These are phyloP conservation scores for Zea mays DNA, from an alignment of 176 grass and related monocot genomes.

Conservation along the genomic window Zm-B73-REFERENCE-NAM-5.0 NC_050105.1:90491001-90491500, in stretches of 20 bases:
- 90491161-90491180: slow-evolving; percentile 18
- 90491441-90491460: slow-evolving; percentile 6
- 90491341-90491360: slow-evolving; percentile 68
- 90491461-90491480: slow-evolving; percentile 28
- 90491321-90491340: slow-evolving; percentile 91
- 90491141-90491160: slow-evolving; percentile 1
- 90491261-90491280: slow-evolving; percentile 30
- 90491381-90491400: slow-evolving; percentile 49
- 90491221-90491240: slow-evolving; percentile 9
- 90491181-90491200: slow-evolving; percentile 2
- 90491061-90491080: background rate
- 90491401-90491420: slow-evolving; percentile 21
- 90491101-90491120: background rate
- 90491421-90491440: slow-evolving; percentile 27
- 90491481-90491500: slow-evolving; percentile 62
- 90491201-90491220: background rate
- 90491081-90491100: slow-evolving; percentile 15
- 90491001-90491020: slow-evolving; percentile 22
- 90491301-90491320: slow-evolving; percentile 89
- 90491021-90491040: background rate
- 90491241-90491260: slow-evolving; percentile 30
- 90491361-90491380: slow-evolving; percentile 93
- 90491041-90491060: background rate
- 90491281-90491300: slow-evolving; percentile 96
- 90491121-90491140: slow-evolving; percentile 4